Percentiles rank a stretch among this genome's conserved stretches.
These are phyloP conservation scores for Evernia prunastri DNA, from an alignment of 495 filamentous ascomycete species.

Conservation along the genomic window DNA sequence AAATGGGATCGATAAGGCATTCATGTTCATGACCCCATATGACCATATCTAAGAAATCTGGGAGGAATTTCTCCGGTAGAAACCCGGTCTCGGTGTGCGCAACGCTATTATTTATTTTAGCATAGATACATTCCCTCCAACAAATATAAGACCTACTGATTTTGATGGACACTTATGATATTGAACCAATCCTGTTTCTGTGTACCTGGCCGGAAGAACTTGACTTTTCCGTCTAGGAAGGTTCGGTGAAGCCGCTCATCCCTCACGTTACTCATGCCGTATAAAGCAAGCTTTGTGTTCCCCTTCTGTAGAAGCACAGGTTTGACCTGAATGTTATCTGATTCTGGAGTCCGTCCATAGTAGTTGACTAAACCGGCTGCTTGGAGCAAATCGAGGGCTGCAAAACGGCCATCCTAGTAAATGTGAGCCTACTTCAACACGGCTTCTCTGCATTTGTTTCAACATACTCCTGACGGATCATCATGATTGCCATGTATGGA, in stretches of 20 bases:
- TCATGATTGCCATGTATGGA: constrained; percentile 99
- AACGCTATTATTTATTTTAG: constrained; percentile 39
- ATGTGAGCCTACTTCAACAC: constrained; percentile 20
- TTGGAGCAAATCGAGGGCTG: constrained; percentile 85
- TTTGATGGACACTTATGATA: constrained; percentile 91
- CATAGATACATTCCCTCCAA: background rate
- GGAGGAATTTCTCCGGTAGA: constrained; percentile 89
- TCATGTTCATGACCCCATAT: constrained; percentile 99
- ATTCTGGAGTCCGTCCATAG: constrained; percentile 84
- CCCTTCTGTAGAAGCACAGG: constrained; percentile 92
- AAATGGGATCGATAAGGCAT: constrained; percentile 75
- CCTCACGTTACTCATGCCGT: constrained; percentile 92
- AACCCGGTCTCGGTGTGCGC: constrained; percentile 86
- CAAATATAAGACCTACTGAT: constrained; percentile 50
- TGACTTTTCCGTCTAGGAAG: constrained; percentile 87
- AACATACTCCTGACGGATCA: constrained; percentile 70
- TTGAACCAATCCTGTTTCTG: constrained; percentile 96
- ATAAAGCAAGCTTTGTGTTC: constrained; percentile 85
- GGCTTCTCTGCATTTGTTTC: background rate
- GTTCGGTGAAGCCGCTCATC: constrained; percentile 92
- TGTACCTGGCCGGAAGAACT: constrained; percentile 77
- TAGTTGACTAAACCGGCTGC: constrained; percentile 91
- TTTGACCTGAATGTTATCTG: constrained; percentile 85
- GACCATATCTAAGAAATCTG: constrained; percentile 83
- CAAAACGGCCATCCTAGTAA: constrained; percentile 68